Conservation (phyloP, 345 rosid genomes). For the Reutealis trisperma region DNA sequence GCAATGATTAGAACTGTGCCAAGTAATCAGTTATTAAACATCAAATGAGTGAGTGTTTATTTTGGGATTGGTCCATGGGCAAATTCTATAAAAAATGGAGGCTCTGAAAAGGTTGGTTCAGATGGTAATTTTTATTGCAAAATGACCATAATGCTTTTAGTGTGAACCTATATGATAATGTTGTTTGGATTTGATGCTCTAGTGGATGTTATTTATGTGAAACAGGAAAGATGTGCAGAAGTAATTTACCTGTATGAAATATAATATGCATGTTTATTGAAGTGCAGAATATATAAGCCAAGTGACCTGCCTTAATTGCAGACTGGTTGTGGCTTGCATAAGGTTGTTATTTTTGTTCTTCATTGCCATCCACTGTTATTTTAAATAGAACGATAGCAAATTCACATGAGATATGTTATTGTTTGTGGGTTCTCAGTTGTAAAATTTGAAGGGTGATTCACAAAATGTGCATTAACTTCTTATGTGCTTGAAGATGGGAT, state of each 20-base stretch:
- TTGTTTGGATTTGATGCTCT: neutral
- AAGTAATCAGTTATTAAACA: neutral
- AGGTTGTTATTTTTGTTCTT: neutral
- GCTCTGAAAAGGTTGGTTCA: neutral
- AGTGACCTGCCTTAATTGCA: neutral
- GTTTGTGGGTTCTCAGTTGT: no score
- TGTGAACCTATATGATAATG: neutral
- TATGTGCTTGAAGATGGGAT: constrained; percentile 4
- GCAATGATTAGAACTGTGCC: neutral
- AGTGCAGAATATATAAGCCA: neutral
- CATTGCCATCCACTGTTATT: neutral
- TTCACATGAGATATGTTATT: no score
- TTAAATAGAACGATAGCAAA: no score
- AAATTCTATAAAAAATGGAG: neutral
- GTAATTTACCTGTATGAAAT: neutral
- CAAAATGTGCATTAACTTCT: neutral
- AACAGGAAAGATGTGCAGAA: neutral
- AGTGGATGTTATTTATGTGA: neutral
- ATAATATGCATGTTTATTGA: neutral
- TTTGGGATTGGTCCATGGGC: neutral
- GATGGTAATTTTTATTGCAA: neutral
- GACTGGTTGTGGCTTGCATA: neutral
- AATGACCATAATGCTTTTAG: neutral
- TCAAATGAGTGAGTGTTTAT: neutral
- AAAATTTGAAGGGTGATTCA: neutral